Conservation (phyloP, 169 alveolate species). For the Plasmodium vinckei region DNA sequence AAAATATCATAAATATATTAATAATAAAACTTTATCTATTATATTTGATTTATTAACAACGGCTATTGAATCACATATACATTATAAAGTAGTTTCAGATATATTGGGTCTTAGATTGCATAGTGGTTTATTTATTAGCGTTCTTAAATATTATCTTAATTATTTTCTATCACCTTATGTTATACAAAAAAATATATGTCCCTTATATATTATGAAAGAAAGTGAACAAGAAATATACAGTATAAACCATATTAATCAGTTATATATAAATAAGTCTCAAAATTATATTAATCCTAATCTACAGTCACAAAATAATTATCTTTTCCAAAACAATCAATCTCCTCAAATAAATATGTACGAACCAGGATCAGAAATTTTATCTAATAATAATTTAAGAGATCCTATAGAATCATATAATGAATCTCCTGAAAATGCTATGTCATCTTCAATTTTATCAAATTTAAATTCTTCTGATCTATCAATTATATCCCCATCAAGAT, state of each 20-base stretch:
- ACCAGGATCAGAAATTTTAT: too few species aligned
- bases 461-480: too few species aligned
- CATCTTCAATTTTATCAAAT: too few species aligned
- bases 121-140: slow-evolving; percentile 70
- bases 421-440: too few species aligned
- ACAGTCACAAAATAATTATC: background rate
- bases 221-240: slow-evolving; percentile 27
- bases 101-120: slow-evolving; percentile 63
- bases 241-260: slow-evolving; percentile 24
- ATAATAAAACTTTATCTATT: slow-evolving; percentile 47
- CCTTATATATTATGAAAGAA: slow-evolving; percentile 51
- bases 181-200: slow-evolving; percentile 65
- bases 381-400: too few species aligned
- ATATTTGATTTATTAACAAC: slow-evolving; percentile 50
- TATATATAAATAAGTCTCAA: slow-evolving; percentile 10
- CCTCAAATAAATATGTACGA: too few species aligned
- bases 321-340: too few species aligned
- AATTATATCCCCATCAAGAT: too few species aligned
- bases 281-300: background rate
- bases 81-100: slow-evolving; percentile 64
- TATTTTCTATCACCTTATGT: slow-evolving; percentile 32
- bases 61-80: slow-evolving; percentile 60
- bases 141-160: slow-evolving; percentile 63
- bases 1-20: slow-evolving; percentile 51
- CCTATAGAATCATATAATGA: too few species aligned